Base-by-base conservation (phyloP, 805 yeast species). In the Barnettozyma vustinii region DNA sequence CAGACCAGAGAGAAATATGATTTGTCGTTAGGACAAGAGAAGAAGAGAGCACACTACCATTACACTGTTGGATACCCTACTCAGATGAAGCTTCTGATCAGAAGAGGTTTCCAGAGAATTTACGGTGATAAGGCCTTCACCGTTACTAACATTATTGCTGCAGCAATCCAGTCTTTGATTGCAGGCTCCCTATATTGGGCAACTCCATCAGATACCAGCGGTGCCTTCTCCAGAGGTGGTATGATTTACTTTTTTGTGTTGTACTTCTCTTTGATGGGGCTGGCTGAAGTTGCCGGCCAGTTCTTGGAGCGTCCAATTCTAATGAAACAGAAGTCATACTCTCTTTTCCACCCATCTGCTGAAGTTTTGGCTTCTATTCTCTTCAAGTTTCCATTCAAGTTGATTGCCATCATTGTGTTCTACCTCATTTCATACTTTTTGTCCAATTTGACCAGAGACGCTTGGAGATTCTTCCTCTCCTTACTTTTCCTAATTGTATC, bases 271-370 rank as follows among this genome's bases (percentile, higher is more conserved):
- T 68, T 78, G 57, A 68, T 73, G 68, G 74, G 76, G 41, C 55
- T 77, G 43, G 77, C 81, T 4, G 77, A 75, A 51, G 66, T 75
- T 30, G 60, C 72, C 44, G 66, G 66, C 33, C 62, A 75, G 58
- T 71, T 79, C 56, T 75, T 68, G 20, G 71, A 77, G 41, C 73
- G 85, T 54, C 77, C 82, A 42, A 79, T 87, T 53, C 74, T 84
- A 25, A 76, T 77, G 58, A 86, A 87, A 60, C 95, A 87, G 63
- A 81, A 82, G 59, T 74, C 77, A 40, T 87, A 83, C 56, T 81
- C 88, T 0, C 74, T 86, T 50, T 87, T 83, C 63, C 80, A 81
- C 50, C 90, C 91, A 5, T 75, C 89, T 9, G 81, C 87, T 4
- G 94, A 87, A 61, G 86, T 88, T 1, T 55, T 86, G 8, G 83